phyloP scores from a whole-genome alignment of 306 rosid genomes.

The Malus sylvestris region DNA sequence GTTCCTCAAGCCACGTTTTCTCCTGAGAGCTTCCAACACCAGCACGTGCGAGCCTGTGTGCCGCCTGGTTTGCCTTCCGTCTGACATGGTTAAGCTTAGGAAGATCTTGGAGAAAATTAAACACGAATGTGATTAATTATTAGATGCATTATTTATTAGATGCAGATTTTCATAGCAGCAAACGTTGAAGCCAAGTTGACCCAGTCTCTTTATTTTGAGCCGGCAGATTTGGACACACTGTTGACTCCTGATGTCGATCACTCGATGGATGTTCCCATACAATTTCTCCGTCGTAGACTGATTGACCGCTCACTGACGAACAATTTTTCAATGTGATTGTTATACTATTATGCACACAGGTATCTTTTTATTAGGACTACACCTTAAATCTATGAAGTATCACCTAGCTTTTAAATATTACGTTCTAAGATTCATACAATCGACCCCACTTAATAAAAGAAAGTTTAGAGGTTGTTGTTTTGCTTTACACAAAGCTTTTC shows the following conservation, averaged over 20 bases:
- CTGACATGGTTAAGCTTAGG: too few relatives aligned
- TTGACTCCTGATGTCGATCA: background rate
- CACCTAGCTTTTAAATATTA: background rate
- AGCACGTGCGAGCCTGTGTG: too few relatives aligned
- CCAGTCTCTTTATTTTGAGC: background rate
- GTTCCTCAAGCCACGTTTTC: too few relatives aligned
- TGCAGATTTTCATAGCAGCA: background rate
- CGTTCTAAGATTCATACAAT: too few relatives aligned
- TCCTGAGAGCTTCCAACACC: too few relatives aligned
- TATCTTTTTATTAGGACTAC: background rate
- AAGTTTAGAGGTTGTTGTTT: too few relatives aligned
- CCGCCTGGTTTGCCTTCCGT: too few relatives aligned
- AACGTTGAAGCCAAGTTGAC: background rate
- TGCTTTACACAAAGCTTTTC: background rate
- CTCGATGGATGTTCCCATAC: background rate
- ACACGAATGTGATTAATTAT: too few relatives aligned
- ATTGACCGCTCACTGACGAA: rapidly evolving
- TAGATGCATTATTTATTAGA: background rate
- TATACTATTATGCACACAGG: too few relatives aligned
- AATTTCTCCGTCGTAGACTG: background rate
- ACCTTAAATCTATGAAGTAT: background rate
- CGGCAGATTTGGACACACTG: background rate
- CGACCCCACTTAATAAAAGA: too few relatives aligned
- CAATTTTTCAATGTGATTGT: too few relatives aligned
- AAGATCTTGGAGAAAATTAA: too few relatives aligned